Base-by-base conservation (phyloP, 78 protist species). In the Cavenderia fasciculata region DNA sequence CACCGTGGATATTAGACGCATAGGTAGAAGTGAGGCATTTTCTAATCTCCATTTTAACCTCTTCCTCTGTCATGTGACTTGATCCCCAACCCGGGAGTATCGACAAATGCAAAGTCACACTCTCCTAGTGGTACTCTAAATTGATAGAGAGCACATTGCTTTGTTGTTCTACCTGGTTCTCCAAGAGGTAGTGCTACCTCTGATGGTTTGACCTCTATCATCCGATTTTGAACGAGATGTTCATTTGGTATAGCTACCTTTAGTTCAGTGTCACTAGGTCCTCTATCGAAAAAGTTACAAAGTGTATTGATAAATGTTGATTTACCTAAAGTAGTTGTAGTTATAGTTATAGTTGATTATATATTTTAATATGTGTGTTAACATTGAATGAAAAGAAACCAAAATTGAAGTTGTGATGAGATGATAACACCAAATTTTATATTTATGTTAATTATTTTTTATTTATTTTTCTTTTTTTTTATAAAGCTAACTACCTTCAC, bases 221-320 rank as follows among this genome's bases (percentile, higher is more conserved):
- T 12, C n/a, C n/a, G n/a, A n/a, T n/a, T n/a, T n/a, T n/a, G n/a
- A n/a, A n/a, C n/a, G n/a, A n/a, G n/a, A n/a, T n/a, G 4, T 52
- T 52, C 59, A 52, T 52, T 52, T 5, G 59, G 59, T 4, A 52
- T 52, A 25, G n/a, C 14, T 4, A 52, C 59, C n/a, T 52, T 52
- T 52, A 52, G n/a, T 4, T 52, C n/a, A n/a, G n/a, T 52, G 6
- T 52, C 12, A 4, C 14, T n/a, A 52, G 27, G 14, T 16, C 59
- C 59, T 16, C 59, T 25, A 52, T 11, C 4, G n/a, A 52, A 52
- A 12, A n/a, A 52, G 12, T 52, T 52, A n/a, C 59, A 18, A 25
- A 52, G 14, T 52, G 59, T 52, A 52, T 52, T 52, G n/a, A 52
- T 52, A 52, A 52, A 52, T n/a, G 59, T 52, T 52, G 59, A 52